Percentiles rank a stretch among this genome's conserved stretches.
These are phyloP conservation scores for apple (Malus domestica) DNA, from an alignment of 306 rosid genomes.

Conservation along the genomic window ASM211411v1 NC_041789.1:15781501-15782000, in stretches of 20 bases:
- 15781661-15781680: conserved; percentile 46
- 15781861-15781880: too few relatives aligned
- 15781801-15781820: background rate
- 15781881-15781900: too few relatives aligned
- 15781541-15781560: conserved; percentile 28
- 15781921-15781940: too few relatives aligned
- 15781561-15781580: conserved; percentile 43
- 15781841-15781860: too few relatives aligned
- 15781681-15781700: conserved; percentile 21
- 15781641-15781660: conserved; percentile 39
- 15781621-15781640: conserved; percentile 46
- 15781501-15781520: conserved; percentile 37
- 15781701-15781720: conserved; percentile 3
- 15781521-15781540: conserved; percentile 33
- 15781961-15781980: too few relatives aligned
- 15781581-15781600: conserved; percentile 31
- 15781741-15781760: background rate
- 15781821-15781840: too few relatives aligned
- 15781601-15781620: conserved; percentile 31
- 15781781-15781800: background rate
- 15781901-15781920: too few relatives aligned
- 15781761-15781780: background rate
- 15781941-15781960: too few relatives aligned
- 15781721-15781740: background rate
- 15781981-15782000: too few relatives aligned